phyloP scores from a whole-genome alignment of 2,329 filamentous ascomycete species.

The Tricladium varicosporioides region DNA sequence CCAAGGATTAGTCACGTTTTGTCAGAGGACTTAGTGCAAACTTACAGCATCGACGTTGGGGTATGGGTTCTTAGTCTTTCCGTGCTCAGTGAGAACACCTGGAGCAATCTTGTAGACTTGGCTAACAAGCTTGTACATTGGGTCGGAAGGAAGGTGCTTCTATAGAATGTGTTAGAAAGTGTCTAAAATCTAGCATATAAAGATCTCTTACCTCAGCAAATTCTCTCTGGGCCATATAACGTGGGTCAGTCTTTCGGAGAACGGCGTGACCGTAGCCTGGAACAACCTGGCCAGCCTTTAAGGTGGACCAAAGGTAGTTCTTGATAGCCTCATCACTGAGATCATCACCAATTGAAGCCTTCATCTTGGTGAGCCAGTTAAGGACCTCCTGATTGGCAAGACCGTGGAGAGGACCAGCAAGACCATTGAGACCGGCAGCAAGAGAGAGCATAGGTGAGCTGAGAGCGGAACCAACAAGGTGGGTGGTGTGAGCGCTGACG shows the following conservation, averaged over 20 bases:
- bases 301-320: slow-evolving; percentile 97
- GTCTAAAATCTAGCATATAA: not conserved
- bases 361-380: slow-evolving; percentile 99
- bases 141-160: slow-evolving; percentile 90
- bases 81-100: slow-evolving; percentile 96
- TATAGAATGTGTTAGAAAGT: not conserved
- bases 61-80: slow-evolving; percentile 99
- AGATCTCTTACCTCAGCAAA: slow-evolving; percentile 58
- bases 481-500: slow-evolving; percentile 96
- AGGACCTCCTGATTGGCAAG: slow-evolving; percentile 99
- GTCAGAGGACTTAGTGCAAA: not conserved
- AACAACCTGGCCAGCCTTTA: slow-evolving; percentile 93
- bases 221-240: slow-evolving; percentile 96
- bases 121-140: slow-evolving; percentile 99
- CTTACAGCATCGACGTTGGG: slow-evolving; percentile 85
- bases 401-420: slow-evolving; percentile 96
- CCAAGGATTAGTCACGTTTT: not conserved
- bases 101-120: slow-evolving; percentile 99
- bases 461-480: slow-evolving; percentile 93
- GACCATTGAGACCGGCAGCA: slow-evolving; percentile 94
- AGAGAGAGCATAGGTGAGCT: slow-evolving; percentile 97
- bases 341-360: slow-evolving; percentile 89
- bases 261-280: slow-evolving; percentile 98
- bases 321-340: slow-evolving; percentile 95
- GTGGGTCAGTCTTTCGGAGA: slow-evolving; percentile 98